Evolutionary conservation across 176 grass and related monocot genomes (phyloP).

Genomic region (sorghum (Sorghum bicolor)): Sorghum_bicolor_NCBIv3 NC_012877.2:58829501-58830000

Average conservation of each 20-base stretch:
- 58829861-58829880: neutral
- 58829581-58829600: neutral
- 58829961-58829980: conserved; percentile 21
- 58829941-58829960: conserved; percentile 24
- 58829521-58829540: neutral
- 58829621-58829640: neutral
- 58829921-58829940: neutral
- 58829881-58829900: neutral
- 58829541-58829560: neutral
- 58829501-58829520: neutral
- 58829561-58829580: neutral
- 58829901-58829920: neutral
- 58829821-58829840: neutral
- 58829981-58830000: conserved; percentile 33
- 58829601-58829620: neutral
- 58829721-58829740: neutral
- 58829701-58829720: neutral
- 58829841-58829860: neutral
- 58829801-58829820: neutral
- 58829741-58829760: neutral
- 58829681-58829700: neutral
- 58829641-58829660: neutral
- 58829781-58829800: neutral
- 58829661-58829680: neutral
- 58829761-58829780: neutral